Evolutionary conservation across 116 monocot genomes (phyloP).

Genomic region (Zostera marina): DNA sequence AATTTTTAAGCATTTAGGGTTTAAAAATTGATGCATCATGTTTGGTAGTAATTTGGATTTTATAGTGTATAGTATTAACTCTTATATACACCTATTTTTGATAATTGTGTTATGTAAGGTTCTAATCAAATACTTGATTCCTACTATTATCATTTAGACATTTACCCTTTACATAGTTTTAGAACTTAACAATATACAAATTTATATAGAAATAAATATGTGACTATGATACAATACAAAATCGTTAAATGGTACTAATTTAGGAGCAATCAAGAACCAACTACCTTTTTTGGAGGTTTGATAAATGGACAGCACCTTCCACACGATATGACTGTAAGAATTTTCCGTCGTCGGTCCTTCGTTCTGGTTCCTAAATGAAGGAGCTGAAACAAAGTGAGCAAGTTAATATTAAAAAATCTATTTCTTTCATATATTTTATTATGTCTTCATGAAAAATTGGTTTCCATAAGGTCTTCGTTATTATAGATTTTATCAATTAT

Average conservation of each 20-base stretch:
- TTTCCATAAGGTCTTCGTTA: background rate
- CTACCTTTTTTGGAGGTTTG: slow-evolving; percentile 23
- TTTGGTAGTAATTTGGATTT: no score
- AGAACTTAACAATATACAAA: background rate
- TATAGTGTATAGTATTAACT: no score
- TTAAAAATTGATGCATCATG: no score
- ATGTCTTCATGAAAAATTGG: background rate
- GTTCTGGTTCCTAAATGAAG: slow-evolving; percentile 21
- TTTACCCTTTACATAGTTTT: background rate
- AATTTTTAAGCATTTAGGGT: no score
- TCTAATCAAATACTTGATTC: background rate
- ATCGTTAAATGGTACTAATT: background rate
- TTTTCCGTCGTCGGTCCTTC: slow-evolving; percentile 16
- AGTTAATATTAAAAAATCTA: background rate
- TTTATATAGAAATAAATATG: background rate
- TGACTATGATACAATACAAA: background rate
- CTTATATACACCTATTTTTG: no score
- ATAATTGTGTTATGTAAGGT: no score
- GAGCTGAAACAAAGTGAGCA: slow-evolving; percentile 21
- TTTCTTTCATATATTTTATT: background rate
- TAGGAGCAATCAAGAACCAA: no score
- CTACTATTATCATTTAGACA: no score
- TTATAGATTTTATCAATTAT: background rate
- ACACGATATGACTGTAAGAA: slow-evolving; percentile 40
- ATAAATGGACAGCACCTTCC: slow-evolving; percentile 32